phyloP scores from a whole-genome alignment of 2,329 filamentous ascomycete genomes.

The Venturia asperata region DNA sequence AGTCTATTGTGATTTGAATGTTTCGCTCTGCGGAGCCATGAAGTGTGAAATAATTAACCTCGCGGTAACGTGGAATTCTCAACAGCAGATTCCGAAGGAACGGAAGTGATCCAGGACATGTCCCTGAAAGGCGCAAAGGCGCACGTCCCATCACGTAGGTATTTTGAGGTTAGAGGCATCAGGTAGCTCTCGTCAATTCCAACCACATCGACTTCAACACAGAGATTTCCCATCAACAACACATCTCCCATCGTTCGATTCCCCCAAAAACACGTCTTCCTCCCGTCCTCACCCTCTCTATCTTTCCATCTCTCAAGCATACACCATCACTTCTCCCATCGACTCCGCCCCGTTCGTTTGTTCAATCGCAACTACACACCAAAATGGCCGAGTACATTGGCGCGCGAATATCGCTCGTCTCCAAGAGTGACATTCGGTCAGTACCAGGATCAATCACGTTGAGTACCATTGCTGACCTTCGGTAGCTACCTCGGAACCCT shows the following conservation, averaged over 20 bases:
- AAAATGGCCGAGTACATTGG: slow-evolving; percentile 37
- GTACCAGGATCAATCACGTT: slow-evolving; percentile 29
- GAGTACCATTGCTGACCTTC: neutral
- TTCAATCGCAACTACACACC: neutral
- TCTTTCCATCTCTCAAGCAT: neutral
- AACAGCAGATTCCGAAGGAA: neutral
- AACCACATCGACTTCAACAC: slow-evolving; percentile 2
- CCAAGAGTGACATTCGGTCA: slow-evolving; percentile 94
- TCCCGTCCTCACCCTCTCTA: neutral
- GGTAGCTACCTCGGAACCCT: slow-evolving; percentile 87
- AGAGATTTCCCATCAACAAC: neutral
- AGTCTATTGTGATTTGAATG: too few relatives aligned
- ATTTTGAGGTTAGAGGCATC: neutral
- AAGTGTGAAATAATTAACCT: neutral
- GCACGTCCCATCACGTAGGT: neutral
- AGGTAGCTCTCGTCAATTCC: slow-evolving; percentile 1
- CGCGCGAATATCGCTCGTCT: slow-evolving; percentile 92
- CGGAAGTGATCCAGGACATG: neutral
- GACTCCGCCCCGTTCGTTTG: neutral
- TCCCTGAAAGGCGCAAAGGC: neutral
- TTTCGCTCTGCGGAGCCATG: neutral
- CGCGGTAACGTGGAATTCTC: neutral
- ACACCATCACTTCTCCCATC: neutral
- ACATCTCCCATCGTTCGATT: neutral
- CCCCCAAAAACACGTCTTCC: neutral